Evolutionary conservation across 306 rosid genomes (phyloP).

Genomic region (Albizia julibrissin): DNA sequence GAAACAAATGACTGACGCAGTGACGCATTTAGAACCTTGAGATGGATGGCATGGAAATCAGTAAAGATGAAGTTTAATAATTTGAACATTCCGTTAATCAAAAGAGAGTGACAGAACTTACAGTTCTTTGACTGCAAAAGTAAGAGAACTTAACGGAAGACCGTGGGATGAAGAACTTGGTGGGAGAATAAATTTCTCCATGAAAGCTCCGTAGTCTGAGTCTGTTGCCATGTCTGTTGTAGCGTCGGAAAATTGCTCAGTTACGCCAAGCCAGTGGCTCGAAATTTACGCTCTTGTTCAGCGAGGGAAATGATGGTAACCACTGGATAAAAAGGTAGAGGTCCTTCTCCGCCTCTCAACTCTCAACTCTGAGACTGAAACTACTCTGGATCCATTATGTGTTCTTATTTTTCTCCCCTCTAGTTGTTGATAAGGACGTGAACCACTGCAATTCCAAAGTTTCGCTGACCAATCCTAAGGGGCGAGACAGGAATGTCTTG

Average conservation of each 20-base stretch:
- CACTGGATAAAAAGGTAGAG: not conserved
- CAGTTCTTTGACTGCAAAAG: constrained; percentile 94
- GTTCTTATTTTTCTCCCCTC: not conserved
- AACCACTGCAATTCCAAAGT: constrained; percentile 8
- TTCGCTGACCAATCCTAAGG: constrained; percentile 33
- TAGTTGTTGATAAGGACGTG: not conserved
- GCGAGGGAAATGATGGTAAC: not conserved
- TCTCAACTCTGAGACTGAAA: not conserved
- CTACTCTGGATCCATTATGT: not conserved
- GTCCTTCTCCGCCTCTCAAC: not conserved
- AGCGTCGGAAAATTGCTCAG: not conserved
- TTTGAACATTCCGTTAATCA: not conserved
- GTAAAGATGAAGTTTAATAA: not conserved
- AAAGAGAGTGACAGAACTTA: constrained; percentile 32
- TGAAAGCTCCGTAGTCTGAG: constrained; percentile 71
- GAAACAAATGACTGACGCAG: not conserved
- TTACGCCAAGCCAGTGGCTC: not conserved
- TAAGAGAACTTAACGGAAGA: constrained; percentile 74
- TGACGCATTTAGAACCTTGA: not conserved
- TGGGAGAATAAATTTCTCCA: constrained; percentile 62
- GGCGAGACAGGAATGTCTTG: constrained; percentile 5
- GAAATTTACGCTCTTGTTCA: not conserved
- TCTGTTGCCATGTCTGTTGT: constrained; percentile 46
- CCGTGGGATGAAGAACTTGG: constrained; percentile 46
- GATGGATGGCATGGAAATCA: not conserved